Evolutionary conservation across 225 moss, liverwort and hornwort species (phyloP).

Genomic region (Pseudisothecium myosuroides): DNA sequence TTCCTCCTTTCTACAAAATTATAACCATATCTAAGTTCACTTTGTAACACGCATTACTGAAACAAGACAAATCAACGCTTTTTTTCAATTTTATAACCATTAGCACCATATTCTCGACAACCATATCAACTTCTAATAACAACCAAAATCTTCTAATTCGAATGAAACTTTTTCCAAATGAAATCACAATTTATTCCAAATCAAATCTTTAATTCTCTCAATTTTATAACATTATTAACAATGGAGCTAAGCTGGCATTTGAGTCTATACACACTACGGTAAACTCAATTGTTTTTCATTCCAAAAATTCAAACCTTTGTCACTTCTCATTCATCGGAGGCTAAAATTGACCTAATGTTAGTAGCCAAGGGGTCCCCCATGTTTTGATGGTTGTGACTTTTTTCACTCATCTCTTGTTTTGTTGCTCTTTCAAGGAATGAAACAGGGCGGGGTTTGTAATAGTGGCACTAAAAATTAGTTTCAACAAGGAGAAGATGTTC

Average conservation of each 20-base stretch:
- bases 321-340: too few relatives aligned
- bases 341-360: too few relatives aligned
- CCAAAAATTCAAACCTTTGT: too few relatives aligned
- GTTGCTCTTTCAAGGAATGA: too few relatives aligned
- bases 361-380: too few relatives aligned
- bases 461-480: not conserved
- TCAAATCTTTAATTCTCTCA: not conserved
- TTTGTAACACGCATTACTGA: rapidly evolving
- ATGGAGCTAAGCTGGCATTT: not conserved
- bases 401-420: too few relatives aligned
- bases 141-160: not conserved
- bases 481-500: not conserved
- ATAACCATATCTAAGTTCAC: not conserved
- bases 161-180: not conserved
- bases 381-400: too few relatives aligned
- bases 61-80: not conserved
- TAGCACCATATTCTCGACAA: not conserved
- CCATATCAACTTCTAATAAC: not conserved
- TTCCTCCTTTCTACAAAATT: too few relatives aligned
- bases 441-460: too few relatives aligned
- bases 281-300: too few relatives aligned
- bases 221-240: not conserved
- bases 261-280: rapidly evolving
- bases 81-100: not conserved
- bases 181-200: not conserved